Evolutionary conservation across 2,329 filamentous ascomycete genomes (phyloP).

Genomic region (Hymenoscyphus occultus): DNA sequence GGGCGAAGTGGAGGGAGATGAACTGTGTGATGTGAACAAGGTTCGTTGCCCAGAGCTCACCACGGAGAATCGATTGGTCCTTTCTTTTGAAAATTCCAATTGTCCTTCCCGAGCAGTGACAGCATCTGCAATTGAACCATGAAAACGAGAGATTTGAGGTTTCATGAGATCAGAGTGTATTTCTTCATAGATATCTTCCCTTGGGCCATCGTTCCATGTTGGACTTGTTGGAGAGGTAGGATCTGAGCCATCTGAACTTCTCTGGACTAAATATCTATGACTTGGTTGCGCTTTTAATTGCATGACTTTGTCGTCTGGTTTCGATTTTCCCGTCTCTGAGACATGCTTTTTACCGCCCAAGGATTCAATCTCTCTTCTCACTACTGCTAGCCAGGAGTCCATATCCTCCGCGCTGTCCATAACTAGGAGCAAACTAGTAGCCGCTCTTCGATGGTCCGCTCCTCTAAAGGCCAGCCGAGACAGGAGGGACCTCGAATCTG

Average conservation of each 20-base stretch:
- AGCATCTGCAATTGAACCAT: slow-evolving; percentile 54
- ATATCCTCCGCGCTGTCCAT: slow-evolving; percentile 71
- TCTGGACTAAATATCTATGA: slow-evolving; percentile 30
- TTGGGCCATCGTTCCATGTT: slow-evolving; percentile 19
- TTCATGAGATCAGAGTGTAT: neutral
- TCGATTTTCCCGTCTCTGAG: slow-evolving; percentile 57
- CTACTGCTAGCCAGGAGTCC: slow-evolving; percentile 68
- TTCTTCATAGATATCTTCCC: slow-evolving; percentile 11
- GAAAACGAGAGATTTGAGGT: neutral
- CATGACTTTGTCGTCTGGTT: slow-evolving; percentile 40
- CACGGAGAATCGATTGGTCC: slow-evolving; percentile 55
- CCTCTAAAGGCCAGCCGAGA: slow-evolving; percentile 61
- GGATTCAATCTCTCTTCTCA: slow-evolving; percentile 68
- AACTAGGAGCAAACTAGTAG: slow-evolving; percentile 67
- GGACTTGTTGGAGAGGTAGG: slow-evolving; percentile 24
- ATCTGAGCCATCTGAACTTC: slow-evolving; percentile 26
- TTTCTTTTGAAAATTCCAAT: slow-evolving; percentile 56
- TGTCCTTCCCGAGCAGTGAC: slow-evolving; percentile 56
- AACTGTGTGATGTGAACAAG: slow-evolving; percentile 55
- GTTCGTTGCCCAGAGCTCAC: slow-evolving; percentile 61
- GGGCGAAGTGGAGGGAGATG: slow-evolving; percentile 57
- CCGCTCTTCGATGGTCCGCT: slow-evolving; percentile 51
- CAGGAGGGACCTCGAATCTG: slow-evolving; percentile 59
- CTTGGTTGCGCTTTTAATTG: slow-evolving; percentile 31
- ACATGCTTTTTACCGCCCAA: slow-evolving; percentile 64